Conservation (phyloP, 768 basidiomycete species). For the Boletus vinaceobasis region DNA sequence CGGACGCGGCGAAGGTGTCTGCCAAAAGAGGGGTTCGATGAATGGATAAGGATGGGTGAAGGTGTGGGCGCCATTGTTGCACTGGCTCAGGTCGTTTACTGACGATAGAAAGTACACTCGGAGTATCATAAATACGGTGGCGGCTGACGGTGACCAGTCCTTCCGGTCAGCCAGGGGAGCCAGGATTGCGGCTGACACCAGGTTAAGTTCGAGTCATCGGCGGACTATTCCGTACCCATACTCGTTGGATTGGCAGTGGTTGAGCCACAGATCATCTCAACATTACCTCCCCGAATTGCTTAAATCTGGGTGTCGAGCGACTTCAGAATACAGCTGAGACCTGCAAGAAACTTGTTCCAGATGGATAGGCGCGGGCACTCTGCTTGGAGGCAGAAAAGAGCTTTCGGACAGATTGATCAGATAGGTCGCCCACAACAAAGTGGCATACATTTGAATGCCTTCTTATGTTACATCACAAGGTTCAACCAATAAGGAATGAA, state of each 20-base stretch:
- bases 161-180: constrained; percentile 13
- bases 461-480: background rate
- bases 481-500: background rate
- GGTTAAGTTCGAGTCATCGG: background rate
- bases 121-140: constrained; percentile 25
- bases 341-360: background rate
- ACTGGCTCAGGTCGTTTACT: background rate
- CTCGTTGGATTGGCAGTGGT: too few species aligned
- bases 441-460: background rate
- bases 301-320: background rate
- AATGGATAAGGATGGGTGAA: constrained; percentile 1
- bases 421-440: background rate
- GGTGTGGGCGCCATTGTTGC: constrained; percentile 23
- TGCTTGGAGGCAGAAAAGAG: background rate
- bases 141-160: constrained; percentile 20
- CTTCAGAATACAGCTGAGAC: background rate
- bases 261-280: background rate
- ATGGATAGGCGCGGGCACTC: background rate
- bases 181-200: constrained; percentile 20
- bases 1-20: constrained; percentile 14
- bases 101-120: background rate
- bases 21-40: background rate
- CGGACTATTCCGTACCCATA: background rate
- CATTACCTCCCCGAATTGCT: background rate
- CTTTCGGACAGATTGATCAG: background rate